Evolutionary conservation across 768 basidiomycete species (phyloP), one percentile per base, ranked within the genome.

Genomic region (Amanita pseudoporphyria): DNA sequence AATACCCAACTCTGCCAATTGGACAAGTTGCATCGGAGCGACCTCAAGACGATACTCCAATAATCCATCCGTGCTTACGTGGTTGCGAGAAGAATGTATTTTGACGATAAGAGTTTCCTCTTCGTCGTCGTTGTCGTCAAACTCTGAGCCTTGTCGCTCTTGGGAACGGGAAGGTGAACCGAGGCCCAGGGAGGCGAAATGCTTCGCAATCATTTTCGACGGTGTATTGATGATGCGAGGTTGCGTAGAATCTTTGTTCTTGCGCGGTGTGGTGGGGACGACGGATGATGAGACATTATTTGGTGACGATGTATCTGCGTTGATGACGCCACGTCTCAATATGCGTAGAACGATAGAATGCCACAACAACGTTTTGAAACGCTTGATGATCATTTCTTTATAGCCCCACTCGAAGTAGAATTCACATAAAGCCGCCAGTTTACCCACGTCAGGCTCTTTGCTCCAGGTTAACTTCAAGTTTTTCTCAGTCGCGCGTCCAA

Each of bases 401-500:
- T 88, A 82, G 0, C 92, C 92, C 92, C 92, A 96, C 60, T 94
- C 92, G 54, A 95, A 95, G 61, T 82, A 86, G 41, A 82, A 72
- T 63, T 96, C 93, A 67, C 91, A 94, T 3, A 82, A 71, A 9
- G 69, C 76, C 0, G 93, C 91, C 13, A 94, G 75, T 47, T 76
- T 78, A 13, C 74, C 76, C 1, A 89, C 67, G 56, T 84, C 79
- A 0, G 85, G 84, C 52, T 90, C 86, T 49, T 67, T 72, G 1
- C 70, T 61, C 69, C 74, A 76, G 0, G 67, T 73, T 22, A 72
- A 61, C 52, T 57, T 62, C 49, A 50, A 3, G 45, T 66, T 55
- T 31, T 69, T 65, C 31, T 66, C 62, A 18, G 59, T 60, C 2
- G 66, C 59, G 45, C 69, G 63, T 10, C 77, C 73, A 55, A 73